Evolutionary conservation across 495 filamentous ascomycete genomes (phyloP).

Genomic region (Tuber borchii): DNA sequence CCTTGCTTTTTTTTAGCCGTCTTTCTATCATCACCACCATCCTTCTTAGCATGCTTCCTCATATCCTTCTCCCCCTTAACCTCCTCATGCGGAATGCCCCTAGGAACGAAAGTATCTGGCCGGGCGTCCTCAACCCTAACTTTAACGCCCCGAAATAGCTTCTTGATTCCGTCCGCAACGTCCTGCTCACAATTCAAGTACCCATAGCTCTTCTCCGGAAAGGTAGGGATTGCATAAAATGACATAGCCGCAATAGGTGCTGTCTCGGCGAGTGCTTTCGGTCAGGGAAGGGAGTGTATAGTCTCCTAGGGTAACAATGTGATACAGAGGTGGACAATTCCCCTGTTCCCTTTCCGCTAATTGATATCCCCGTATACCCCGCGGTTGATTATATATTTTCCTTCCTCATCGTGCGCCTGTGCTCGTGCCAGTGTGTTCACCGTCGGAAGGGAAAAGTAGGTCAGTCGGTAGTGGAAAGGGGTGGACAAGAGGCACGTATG

Average conservation of each 20-base stretch:
- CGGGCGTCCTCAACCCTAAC: conserved; percentile 73
- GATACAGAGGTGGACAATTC: conserved; percentile 63
- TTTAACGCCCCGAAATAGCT: conserved; percentile 78
- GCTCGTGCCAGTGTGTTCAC: neutral
- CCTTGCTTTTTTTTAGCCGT: conserved; percentile 52
- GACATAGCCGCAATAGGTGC: conserved; percentile 58
- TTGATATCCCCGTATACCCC: neutral
- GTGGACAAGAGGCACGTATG: neutral
- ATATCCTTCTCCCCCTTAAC: conserved; percentile 42
- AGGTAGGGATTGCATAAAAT: conserved; percentile 74
- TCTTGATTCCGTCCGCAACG: conserved; percentile 80
- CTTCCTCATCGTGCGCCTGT: neutral
- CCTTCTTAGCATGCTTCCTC: conserved; percentile 42
- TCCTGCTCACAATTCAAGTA: conserved; percentile 72
- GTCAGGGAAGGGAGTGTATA: conserved; percentile 59
- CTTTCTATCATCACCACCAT: conserved; percentile 43
- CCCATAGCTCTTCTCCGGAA: conserved; percentile 83
- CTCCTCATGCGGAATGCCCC: conserved; percentile 17
- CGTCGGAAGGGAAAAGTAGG: neutral
- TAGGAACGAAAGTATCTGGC: conserved; percentile 44
- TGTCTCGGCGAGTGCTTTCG: conserved; percentile 59
- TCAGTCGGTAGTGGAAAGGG: neutral
- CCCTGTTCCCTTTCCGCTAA: neutral
- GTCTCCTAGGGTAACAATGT: conserved; percentile 70
- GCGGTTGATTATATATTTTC: neutral